phyloP scores from a whole-genome alignment of 345 rosid genomes.

The Clarkia xantiana region DNA sequence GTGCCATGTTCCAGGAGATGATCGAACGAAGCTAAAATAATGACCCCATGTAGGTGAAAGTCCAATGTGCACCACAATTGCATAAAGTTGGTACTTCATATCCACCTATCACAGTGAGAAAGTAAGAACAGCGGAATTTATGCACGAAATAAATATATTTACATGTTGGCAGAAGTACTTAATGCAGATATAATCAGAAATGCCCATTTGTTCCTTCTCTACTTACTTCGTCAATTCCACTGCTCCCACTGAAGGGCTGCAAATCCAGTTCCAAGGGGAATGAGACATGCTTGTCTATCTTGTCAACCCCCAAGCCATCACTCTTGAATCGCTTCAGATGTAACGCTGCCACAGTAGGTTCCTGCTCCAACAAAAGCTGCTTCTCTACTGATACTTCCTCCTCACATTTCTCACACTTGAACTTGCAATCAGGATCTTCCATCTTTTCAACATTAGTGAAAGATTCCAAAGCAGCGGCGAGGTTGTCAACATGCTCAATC shows the following conservation, averaged over 20 bases:
- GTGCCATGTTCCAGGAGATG: constrained; percentile 65
- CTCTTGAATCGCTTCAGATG: constrained; percentile 85
- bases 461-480: constrained; percentile 47
- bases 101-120: constrained; percentile 18
- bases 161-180: no score
- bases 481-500: constrained; percentile 44
- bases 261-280: constrained; percentile 79
- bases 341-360: constrained; percentile 53
- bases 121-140: no score
- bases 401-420: constrained; percentile 58
- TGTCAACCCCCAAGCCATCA: constrained; percentile 43
- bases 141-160: no score
- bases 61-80: constrained; percentile 67
- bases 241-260: constrained; percentile 33
- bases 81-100: constrained; percentile 55
- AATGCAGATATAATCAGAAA: no score
- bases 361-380: constrained; percentile 57
- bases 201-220: no score
- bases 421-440: constrained; percentile 43
- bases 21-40: constrained; percentile 50
- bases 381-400: constrained; percentile 55
- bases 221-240: constrained; percentile 27
- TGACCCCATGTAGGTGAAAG: constrained; percentile 46
- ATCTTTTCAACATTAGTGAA: constrained; percentile 69
- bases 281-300: constrained; percentile 57